Evolutionary conservation across 768 basidiomycete genomes (phyloP), one percentile per base, ranked within the genome.

Genomic region (Tylopilus sp.): DNA sequence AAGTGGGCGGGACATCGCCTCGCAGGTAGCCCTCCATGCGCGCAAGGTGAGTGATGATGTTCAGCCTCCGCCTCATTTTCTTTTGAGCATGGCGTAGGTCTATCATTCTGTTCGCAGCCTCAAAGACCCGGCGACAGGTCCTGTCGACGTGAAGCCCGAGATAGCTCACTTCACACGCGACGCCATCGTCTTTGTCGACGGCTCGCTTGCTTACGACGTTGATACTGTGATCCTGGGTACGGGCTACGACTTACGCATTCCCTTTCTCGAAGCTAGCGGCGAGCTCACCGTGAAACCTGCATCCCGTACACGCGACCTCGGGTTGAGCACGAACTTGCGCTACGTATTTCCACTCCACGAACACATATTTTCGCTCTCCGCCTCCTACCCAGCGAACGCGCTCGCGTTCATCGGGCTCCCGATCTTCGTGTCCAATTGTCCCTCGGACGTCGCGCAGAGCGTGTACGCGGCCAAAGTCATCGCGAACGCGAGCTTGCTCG

Each of bases 261-360:
- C 81, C 0, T 83, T 83, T 73, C 64, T 76, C 25, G 48, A 68
- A 63, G 6, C 61, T 67, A 50, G 66, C 55, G 59, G 59, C 1
- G 53, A 57, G 42, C 46, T 49, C 47, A 45, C 30, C 40, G 61
- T 57, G 51, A 64, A 26, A 46, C 59, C 60, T 35, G 52, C 41
- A 18, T 51, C 57, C 20, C 13, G n/a, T 23, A 22, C 55, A 8
- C 55, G 64, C 30, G 52, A 26, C 9, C 50, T 12, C 3, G 20
- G 53, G 1, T 71, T 83, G 28, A 70, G 73, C 17, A 78, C 72
- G 26, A 85, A 83, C 64, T 59, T 71, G 20, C 71, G 70, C 1
- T 81, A 83, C 58, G 73, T 84, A 36, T 79, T 78, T 61, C 82
- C 83, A 1, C 63, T 83, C 6, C 72, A 80, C 59, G 62, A 68